phyloP scores from a whole-genome alignment of 2,329 filamentous ascomycete genomes.

The Pseudopyrenochaeta lycopersici region DNA sequence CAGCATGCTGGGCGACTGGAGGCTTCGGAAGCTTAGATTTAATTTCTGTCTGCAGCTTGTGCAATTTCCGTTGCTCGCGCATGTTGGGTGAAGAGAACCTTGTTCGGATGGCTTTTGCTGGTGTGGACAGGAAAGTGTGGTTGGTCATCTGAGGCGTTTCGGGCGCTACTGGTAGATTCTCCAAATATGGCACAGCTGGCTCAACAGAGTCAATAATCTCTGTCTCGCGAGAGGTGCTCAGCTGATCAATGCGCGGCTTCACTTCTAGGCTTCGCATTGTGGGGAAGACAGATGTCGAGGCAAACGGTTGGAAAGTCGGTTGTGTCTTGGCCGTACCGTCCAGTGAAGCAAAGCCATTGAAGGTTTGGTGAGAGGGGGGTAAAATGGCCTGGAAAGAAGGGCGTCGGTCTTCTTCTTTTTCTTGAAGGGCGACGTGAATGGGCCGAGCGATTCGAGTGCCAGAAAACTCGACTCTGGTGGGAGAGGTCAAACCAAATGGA shows the following conservation, averaged over 20 bases:
- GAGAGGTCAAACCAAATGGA: slow-evolving; percentile 50
- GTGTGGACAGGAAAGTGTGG: slow-evolving; percentile 39
- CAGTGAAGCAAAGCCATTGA: slow-evolving; percentile 48
- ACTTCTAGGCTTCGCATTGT: slow-evolving; percentile 15
- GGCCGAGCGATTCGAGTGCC: slow-evolving; percentile 36
- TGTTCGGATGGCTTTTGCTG: slow-evolving; percentile 40
- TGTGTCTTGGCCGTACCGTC: slow-evolving; percentile 43
- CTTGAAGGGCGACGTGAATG: slow-evolving; percentile 22
- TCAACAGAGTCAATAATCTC: slow-evolving; percentile 17
- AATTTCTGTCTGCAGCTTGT: slow-evolving; percentile 52
- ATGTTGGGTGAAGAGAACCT: slow-evolving; percentile 53
- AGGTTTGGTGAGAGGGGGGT: slow-evolving; percentile 42
- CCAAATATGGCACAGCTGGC: slow-evolving; percentile 11
- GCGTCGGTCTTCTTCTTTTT: slow-evolving; percentile 36
- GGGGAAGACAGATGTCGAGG: slow-evolving; percentile 15
- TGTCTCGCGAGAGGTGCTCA: slow-evolving; percentile 29
- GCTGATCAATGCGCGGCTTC: slow-evolving; percentile 33
- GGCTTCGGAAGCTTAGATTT: slow-evolving; percentile 46
- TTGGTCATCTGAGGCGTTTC: slow-evolving; percentile 24
- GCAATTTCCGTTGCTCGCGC: slow-evolving; percentile 47
- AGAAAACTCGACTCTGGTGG: slow-evolving; percentile 53
- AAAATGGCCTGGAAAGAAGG: slow-evolving; percentile 49
- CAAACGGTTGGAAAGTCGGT: slow-evolving; percentile 24
- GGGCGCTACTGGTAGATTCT: slow-evolving; percentile 20
- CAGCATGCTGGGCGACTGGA: slow-evolving; percentile 34